phyloP scores from a whole-genome alignment of 257 asterid species.

The Fraxinus pennsylvanica region DNA sequence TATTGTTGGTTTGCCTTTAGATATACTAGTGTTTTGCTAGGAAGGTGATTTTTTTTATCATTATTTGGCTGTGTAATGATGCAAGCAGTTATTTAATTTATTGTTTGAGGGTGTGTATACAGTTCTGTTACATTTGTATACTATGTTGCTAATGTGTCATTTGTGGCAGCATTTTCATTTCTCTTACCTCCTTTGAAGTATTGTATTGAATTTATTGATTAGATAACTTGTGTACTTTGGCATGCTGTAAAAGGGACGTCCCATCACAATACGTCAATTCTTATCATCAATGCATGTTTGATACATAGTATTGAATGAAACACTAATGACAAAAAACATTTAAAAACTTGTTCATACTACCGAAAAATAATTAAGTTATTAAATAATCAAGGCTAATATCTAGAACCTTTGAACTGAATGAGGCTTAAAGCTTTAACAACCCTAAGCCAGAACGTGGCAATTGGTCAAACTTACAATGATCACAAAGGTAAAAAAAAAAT shows the following conservation, averaged over 20 bases:
- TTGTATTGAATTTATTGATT: neutral
- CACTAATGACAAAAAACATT: too few relatives aligned
- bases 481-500: neutral
- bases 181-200: neutral
- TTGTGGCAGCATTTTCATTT: conserved; percentile 1
- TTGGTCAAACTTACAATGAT: neutral
- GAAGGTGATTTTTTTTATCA: conserved; percentile 9
- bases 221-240: neutral
- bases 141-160: conserved; percentile 7
- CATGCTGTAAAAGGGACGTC: neutral
- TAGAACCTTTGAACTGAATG: too few relatives aligned
- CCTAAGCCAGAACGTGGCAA: neutral
- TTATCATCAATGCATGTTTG: too few relatives aligned
- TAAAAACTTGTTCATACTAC: neutral
- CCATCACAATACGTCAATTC: neutral
- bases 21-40: conserved; percentile 32
- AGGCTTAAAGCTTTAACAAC: neutral
- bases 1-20: conserved; percentile 40
- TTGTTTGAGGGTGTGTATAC: conserved; percentile 51
- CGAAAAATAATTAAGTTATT: neutral
- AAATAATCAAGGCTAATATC: too few relatives aligned
- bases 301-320: too few relatives aligned
- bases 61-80: conserved; percentile 48
- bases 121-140: conserved; percentile 28
- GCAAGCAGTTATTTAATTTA: conserved; percentile 40